phyloP scores from a whole-genome alignment of 306 rosid species.

The Malus asiatica region DNA sequence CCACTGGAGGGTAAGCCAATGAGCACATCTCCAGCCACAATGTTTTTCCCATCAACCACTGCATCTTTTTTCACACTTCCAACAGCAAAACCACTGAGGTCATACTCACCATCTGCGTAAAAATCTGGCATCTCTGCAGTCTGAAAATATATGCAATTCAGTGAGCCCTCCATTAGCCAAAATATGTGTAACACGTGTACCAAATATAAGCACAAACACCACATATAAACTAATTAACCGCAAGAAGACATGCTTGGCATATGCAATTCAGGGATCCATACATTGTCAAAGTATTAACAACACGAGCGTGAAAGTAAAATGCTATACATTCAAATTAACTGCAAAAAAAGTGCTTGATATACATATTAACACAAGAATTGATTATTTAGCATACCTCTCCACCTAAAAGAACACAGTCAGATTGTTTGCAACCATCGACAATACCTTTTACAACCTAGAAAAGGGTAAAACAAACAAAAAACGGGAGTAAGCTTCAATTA shows the following conservation, averaged over 20 bases:
- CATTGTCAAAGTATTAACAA: background rate
- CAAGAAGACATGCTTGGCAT: background rate
- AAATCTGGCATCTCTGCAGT: conserved; percentile 98
- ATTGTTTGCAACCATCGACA: conserved; percentile 81
- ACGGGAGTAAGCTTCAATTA: background rate
- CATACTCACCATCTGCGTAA: conserved; percentile 80
- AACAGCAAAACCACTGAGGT: conserved; percentile 92
- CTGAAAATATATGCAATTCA: conserved; percentile 35
- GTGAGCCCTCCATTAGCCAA: background rate
- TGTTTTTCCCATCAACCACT: conserved; percentile 66
- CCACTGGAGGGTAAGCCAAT: conserved; percentile 92
- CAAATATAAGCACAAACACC: background rate
- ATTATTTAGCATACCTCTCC: conserved; percentile 70
- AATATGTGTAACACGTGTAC: background rate
- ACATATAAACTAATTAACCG: background rate
- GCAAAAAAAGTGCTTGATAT: background rate
- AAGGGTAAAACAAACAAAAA: background rate
- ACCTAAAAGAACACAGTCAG: conserved; percentile 79
- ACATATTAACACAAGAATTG: background rate
- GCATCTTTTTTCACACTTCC: conserved; percentile 71
- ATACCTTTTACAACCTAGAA: conserved; percentile 83
- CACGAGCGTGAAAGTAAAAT: background rate
- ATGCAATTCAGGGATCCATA: conserved; percentile 3
- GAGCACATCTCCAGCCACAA: conserved; percentile 65
- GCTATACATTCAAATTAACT: background rate